Conservation (phyloP, 208 protist species). For the Leishmania mexicana region DNA sequence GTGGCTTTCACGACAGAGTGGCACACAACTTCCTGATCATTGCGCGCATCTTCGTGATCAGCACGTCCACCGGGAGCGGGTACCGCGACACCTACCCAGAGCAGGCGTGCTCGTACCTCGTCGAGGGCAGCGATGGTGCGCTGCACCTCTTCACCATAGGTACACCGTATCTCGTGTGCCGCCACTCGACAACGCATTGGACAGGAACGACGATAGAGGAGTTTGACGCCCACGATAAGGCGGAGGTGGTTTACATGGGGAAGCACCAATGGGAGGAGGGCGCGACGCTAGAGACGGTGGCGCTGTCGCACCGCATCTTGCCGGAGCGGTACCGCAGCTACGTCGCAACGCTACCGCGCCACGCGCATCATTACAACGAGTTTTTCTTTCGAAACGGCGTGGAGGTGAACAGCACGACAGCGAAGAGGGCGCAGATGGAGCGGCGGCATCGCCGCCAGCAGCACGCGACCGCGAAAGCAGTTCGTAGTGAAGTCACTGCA, state of each 20-base stretch:
- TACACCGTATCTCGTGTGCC: constrained; percentile 69
- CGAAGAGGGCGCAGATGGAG: constrained; percentile 15
- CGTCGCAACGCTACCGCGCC: constrained; percentile 40
- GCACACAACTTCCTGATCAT: constrained; percentile 61
- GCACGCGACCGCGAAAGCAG: constrained; percentile 10
- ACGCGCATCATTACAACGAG: constrained; percentile 50
- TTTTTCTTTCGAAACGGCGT: constrained; percentile 84
- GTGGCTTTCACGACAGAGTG: constrained; percentile 64
- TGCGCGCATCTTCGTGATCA: constrained; percentile 82
- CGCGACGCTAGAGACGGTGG: constrained; percentile 75
- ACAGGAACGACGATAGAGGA: constrained; percentile 65
- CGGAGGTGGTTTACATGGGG: constrained; percentile 72
- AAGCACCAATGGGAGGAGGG: constrained; percentile 86
- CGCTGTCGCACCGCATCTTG: constrained; percentile 74
- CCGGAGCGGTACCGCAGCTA: constrained; percentile 72
- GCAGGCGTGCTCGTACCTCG: constrained; percentile 79
- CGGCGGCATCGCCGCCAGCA: constrained; percentile 19
- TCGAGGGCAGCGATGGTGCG: constrained; percentile 46
- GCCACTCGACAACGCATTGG: constrained; percentile 75
- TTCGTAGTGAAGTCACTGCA: not conserved
- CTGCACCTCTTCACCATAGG: constrained; percentile 90
- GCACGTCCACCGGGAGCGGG: constrained; percentile 48
- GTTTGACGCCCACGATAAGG: constrained; percentile 63
- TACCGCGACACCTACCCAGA: constrained; percentile 71
- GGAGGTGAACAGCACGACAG: constrained; percentile 49